Base-by-base conservation (phyloP, 371 early-diverging fungal species). In the Saksenaea oblongispora region DNA sequence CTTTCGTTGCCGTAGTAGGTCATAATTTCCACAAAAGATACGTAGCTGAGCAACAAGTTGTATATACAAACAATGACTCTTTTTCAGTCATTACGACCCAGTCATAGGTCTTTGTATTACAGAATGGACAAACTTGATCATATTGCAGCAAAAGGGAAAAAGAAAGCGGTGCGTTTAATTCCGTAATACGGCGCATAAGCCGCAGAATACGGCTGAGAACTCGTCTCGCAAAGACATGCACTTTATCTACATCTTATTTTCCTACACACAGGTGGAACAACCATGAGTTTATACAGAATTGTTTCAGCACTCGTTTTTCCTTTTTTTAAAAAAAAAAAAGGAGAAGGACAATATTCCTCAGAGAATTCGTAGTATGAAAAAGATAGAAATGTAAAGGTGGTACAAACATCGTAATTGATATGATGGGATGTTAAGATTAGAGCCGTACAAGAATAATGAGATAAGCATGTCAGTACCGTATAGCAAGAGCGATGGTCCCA, bases 391-490 rank as follows among this genome's bases (percentile, higher is more conserved):
- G 41, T 34, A 37, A 55, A 11, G 24, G 41, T 36, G 34, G 18
- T 9, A 51, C 28, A 22, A 41, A 10, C 27, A 26, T 8, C 15
- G 22, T 26, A 7, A 53, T 13, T 15, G 17, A 3, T 15, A 3
- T 7, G 31, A 31, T 37, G 37, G 22, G 18, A 18, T 7, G 26
- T 31, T 0, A n/a, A 51, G 13, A 35, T 76, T 59, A 80, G 58
- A 79, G 83, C 28, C 71, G 76, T 22, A 85, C 70, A 3, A 79
- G n/a, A n/a, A n/a, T n/a, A n/a, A n/a, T n/a, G n/a, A n/a, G n/a
- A n/a, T n/a, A n/a, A n/a, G n/a, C n/a, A n/a, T n/a, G n/a, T n/a
- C n/a, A n/a, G n/a, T n/a, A n/a, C n/a, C n/a, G n/a, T n/a, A n/a
- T n/a, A n/a, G n/a, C 66, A 22, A 85, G 62, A 31, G 76, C 76